Percentiles rank a stretch among this genome's conserved stretches.
Conservation (phyloP, 2,329 filamentous ascomycete species). For the Calonectria fujianensis region DNA sequence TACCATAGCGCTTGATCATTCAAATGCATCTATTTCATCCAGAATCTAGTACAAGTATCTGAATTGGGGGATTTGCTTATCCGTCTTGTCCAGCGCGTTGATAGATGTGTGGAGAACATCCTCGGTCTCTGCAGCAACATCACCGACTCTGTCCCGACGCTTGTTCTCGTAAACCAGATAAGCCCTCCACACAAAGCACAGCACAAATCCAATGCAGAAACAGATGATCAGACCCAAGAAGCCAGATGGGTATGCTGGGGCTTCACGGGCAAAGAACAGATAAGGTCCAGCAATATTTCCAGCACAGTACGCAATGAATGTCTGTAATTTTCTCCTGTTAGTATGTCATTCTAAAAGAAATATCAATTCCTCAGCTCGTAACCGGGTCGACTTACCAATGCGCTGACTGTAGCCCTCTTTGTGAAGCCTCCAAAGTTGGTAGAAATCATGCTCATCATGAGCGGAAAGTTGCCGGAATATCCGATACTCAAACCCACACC, state of each 20-base stretch:
- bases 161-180: constrained; percentile 25
- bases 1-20: neutral
- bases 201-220: constrained; percentile 13
- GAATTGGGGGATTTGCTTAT: constrained; percentile 32
- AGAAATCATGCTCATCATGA: constrained; percentile 34
- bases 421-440: constrained; percentile 41
- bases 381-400: constrained; percentile 6
- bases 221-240: constrained; percentile 25
- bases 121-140: neutral
- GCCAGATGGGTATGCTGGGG: constrained; percentile 12
- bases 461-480: constrained; percentile 37
- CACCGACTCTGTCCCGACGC: constrained; percentile 14
- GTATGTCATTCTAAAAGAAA: neutral
- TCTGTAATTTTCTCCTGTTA: neutral
- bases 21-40: neutral
- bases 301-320: constrained; percentile 28
- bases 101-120: neutral
- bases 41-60: constrained; percentile 19
- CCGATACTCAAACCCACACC: constrained; percentile 22
- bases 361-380: neutral
- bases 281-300: constrained; percentile 24
- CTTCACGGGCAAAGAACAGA: constrained; percentile 26
- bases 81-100: constrained; percentile 32
- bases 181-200: neutral
- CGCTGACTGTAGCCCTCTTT: constrained; percentile 31